phyloP scores from a whole-genome alignment of 768 basidiomycete genomes.

The Panaeolus papilionaceus region DNA sequence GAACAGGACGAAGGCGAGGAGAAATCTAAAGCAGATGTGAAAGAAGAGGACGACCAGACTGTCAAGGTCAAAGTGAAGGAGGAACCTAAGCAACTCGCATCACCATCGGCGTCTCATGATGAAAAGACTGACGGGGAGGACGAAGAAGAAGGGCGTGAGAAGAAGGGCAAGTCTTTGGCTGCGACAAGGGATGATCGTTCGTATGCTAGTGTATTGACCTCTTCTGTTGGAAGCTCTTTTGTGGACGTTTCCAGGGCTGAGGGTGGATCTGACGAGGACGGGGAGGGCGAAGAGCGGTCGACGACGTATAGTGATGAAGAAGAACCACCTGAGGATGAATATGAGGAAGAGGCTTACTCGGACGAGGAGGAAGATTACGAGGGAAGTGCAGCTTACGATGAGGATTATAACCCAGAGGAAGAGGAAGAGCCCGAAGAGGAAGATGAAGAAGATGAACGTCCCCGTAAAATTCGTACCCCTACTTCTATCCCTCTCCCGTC shows the following conservation, averaged over 20 bases:
- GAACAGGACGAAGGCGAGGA: constrained; percentile 15
- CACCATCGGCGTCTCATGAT: not conserved
- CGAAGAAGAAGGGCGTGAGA: constrained; percentile 29
- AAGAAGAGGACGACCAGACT: constrained; percentile 17
- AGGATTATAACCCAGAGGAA: constrained; percentile 22
- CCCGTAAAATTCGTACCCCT: constrained; percentile 24
- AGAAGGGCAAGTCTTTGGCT: constrained; percentile 22
- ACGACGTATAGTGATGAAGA: constrained; percentile 20
- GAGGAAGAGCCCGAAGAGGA: constrained; percentile 27
- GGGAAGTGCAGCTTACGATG: not conserved
- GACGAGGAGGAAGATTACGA: constrained; percentile 7
- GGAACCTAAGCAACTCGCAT: constrained; percentile 5
- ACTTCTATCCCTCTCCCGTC: constrained; percentile 43
- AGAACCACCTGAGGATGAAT: constrained; percentile 28
- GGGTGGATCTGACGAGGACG: constrained; percentile 38
- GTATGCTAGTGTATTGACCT: constrained; percentile 18
- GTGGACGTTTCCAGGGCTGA: constrained; percentile 39
- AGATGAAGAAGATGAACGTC: constrained; percentile 27
- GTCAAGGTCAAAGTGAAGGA: constrained; percentile 1
- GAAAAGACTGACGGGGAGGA: constrained; percentile 21
- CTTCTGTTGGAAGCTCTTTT: constrained; percentile 38
- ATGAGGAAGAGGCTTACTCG: constrained; percentile 24
- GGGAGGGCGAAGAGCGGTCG: constrained; percentile 21
- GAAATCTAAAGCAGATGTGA: constrained; percentile 10
- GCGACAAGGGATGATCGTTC: constrained; percentile 35